Percentiles rank a stretch among this genome's conserved stretches.
These are phyloP conservation scores for Amylostereum areolatum DNA, from an alignment of 1,284 basidiomycete species.

Conservation along the genomic window DNA sequence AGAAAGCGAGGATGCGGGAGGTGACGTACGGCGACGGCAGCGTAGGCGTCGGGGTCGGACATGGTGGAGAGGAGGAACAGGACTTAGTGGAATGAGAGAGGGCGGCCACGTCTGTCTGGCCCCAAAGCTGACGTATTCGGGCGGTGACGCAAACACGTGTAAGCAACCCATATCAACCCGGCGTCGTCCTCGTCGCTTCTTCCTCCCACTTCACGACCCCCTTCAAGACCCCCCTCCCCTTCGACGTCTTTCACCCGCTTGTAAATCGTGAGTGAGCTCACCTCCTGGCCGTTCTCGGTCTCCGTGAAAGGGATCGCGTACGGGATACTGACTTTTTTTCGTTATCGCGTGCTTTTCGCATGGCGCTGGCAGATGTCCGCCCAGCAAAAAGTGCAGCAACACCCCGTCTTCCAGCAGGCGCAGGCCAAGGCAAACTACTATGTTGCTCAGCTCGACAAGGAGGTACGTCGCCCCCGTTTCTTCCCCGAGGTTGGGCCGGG, in stretches of 20 bases:
- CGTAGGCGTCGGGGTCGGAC: slow-evolving; percentile 27
- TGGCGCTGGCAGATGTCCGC: slow-evolving; percentile 58
- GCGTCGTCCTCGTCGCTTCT: slow-evolving; percentile 8
- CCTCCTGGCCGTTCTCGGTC: too few species aligned
- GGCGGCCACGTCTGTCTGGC: slow-evolving; percentile 21
- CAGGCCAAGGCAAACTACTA: slow-evolving; percentile 74
- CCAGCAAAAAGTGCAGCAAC: slow-evolving; percentile 72
- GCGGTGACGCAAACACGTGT: slow-evolving; percentile 36
- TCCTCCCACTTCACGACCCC: slow-evolving; percentile 10
- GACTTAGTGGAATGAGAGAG: slow-evolving; percentile 16
- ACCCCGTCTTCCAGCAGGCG: slow-evolving; percentile 79
- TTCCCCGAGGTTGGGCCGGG: slow-evolving; percentile 1
- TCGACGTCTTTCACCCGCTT: too few species aligned
- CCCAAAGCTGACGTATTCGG: slow-evolving; percentile 27
- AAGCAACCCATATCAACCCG: slow-evolving; percentile 45
- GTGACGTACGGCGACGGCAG: slow-evolving; percentile 32
- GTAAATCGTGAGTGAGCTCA: too few species aligned
- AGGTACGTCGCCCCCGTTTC: slow-evolving; percentile 49
- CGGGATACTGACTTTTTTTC: background rate
- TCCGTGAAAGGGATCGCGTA: too few species aligned
- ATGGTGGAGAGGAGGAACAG: slow-evolving; percentile 23
- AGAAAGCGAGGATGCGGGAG: slow-evolving; percentile 1
- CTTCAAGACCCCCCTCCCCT: slow-evolving; percentile 7
- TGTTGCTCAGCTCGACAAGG: slow-evolving; percentile 86
- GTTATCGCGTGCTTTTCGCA: background rate